phyloP scores from a whole-genome alignment of 2,329 filamentous ascomycete species.

The Colletotrichum viniferum region DNA sequence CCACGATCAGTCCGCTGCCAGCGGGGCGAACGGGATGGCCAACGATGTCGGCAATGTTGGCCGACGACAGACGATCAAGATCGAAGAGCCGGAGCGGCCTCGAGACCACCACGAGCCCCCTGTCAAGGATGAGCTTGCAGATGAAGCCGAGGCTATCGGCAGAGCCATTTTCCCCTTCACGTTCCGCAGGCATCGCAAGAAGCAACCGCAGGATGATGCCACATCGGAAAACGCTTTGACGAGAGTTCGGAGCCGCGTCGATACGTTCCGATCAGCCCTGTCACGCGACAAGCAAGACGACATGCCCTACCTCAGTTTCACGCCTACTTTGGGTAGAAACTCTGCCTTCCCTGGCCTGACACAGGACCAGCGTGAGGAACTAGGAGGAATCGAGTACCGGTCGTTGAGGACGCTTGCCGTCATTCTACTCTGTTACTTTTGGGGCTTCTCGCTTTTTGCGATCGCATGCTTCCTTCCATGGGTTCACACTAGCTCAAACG shows the following conservation, averaged over 20 bases:
- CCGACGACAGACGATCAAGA: slow-evolving; percentile 65
- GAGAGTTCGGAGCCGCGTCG: slow-evolving; percentile 53
- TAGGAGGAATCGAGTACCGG: slow-evolving; percentile 96
- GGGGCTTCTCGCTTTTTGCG: slow-evolving; percentile 81
- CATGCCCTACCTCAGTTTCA: slow-evolving; percentile 92
- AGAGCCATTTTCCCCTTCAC: slow-evolving; percentile 45
- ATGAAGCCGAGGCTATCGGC: slow-evolving; percentile 46
- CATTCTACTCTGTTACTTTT: slow-evolving; percentile 80
- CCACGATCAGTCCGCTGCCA: slow-evolving; percentile 25
- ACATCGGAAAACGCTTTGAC: slow-evolving; percentile 24
- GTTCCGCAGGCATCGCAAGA: slow-evolving; percentile 43
- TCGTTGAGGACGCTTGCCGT: slow-evolving; percentile 84
- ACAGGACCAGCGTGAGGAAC: slow-evolving; percentile 89
- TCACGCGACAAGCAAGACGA: slow-evolving; percentile 59
- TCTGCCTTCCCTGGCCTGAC: slow-evolving; percentile 89
- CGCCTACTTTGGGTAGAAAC: slow-evolving; percentile 90
- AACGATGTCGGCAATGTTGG: slow-evolving; percentile 24
- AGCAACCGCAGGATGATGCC: slow-evolving; percentile 40
- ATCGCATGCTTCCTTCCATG: slow-evolving; percentile 78
- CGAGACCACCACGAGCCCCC: slow-evolving; percentile 29
- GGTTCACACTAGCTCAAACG: slow-evolving; percentile 65
- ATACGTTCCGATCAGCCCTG: slow-evolving; percentile 60
- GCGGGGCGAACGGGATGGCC: slow-evolving; percentile 24
- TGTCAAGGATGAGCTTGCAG: slow-evolving; percentile 38
- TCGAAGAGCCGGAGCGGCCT: slow-evolving; percentile 65